Base-by-base conservation (phyloP, 1,284 basidiomycete genomes). In the Pseudomicrostroma phylloplanum region DNA sequence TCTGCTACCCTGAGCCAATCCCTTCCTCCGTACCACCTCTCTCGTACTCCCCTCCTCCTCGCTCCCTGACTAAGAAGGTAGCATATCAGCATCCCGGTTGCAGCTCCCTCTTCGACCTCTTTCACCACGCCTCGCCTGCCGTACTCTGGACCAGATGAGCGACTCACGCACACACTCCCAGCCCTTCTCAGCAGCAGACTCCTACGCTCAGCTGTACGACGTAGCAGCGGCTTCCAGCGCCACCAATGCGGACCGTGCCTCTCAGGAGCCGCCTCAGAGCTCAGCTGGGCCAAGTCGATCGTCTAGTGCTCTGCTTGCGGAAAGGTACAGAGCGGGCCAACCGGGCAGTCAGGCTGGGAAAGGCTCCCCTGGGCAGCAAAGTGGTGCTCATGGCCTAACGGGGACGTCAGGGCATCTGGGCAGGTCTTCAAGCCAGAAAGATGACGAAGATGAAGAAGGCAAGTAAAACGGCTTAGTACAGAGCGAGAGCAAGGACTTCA, bases 131-230 rank as follows among this genome's bases (percentile, higher is more conserved):
- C 30, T 36, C 30, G 30, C 30, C 30, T 36, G 9, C 30, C 30
- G 30, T 4, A 9, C 30, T 36, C 30, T 36, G 30, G 30, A 36
- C 30, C 30, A 36, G 30, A 48, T 48, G 43, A 48, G 43, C 43
- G 43, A 13, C 6, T 12, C 43, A n/a, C 43, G 43, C 43, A 21
- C 43, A 48, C 21, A 3, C 17, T n/a, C 43, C 17, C 43, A 48
- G 43, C 43, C 15, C 51, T 40, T 58, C 57, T 40, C 57, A 19
- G 43, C 40, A 12, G 43, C 40, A 15, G 57, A 53, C 39, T 25
- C 25, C 13, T 58, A 49, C 46, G 56, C 56, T n/a, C 43, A 48
- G 43, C 21, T n/a, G 4, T 17, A 48, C 15, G 43, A 17, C 12
- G 43, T 21, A n/a, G 43, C 43, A 3, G 43, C 43, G 21, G 12